phyloP scores from a whole-genome alignment of 2,329 filamentous ascomycete species.

The Ceratocystis cacaofunesta region DNA sequence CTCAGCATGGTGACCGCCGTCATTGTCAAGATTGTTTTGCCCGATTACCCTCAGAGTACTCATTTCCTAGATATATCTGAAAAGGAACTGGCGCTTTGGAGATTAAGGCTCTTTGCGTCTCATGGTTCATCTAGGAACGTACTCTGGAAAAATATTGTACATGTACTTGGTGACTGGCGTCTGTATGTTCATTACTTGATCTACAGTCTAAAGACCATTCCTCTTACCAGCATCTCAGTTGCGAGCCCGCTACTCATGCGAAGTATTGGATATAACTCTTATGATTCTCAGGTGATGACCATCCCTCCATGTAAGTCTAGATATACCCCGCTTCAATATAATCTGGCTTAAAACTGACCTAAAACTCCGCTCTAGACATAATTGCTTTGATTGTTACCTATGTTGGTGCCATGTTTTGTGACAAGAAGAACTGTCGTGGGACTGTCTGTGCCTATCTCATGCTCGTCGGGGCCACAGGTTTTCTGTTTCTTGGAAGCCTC shows the following conservation, averaged over 20 bases:
- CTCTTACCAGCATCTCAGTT: slow-evolving; percentile 44
- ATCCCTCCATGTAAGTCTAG: slow-evolving; percentile 43
- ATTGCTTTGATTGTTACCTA: slow-evolving; percentile 20
- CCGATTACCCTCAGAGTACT: slow-evolving; percentile 50
- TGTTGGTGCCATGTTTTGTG: slow-evolving; percentile 42
- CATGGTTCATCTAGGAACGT: slow-evolving; percentile 46
- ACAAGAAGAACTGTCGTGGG: slow-evolving; percentile 42
- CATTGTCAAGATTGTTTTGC: slow-evolving; percentile 49
- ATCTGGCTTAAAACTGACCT: neutral
- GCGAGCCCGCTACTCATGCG: slow-evolving; percentile 47
- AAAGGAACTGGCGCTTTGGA: slow-evolving; percentile 35
- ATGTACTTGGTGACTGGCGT: slow-evolving; percentile 49
- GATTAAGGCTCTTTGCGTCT: slow-evolving; percentile 33
- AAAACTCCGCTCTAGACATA: neutral
- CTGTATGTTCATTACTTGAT: slow-evolving; percentile 53
- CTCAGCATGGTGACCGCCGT: slow-evolving; percentile 49
- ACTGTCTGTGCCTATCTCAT: slow-evolving; percentile 31
- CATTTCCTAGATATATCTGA: slow-evolving; percentile 39
- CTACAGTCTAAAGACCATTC: slow-evolving; percentile 36
- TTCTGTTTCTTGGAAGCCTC: slow-evolving; percentile 23
- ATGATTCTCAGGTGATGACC: slow-evolving; percentile 50
- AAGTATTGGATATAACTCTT: slow-evolving; percentile 34
- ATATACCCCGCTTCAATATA: neutral
- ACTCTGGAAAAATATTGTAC: slow-evolving; percentile 53
- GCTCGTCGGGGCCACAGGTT: slow-evolving; percentile 31